phyloP scores from a whole-genome alignment of 352 stramenopile genomes.

The Phytophthora litchii region DNA sequence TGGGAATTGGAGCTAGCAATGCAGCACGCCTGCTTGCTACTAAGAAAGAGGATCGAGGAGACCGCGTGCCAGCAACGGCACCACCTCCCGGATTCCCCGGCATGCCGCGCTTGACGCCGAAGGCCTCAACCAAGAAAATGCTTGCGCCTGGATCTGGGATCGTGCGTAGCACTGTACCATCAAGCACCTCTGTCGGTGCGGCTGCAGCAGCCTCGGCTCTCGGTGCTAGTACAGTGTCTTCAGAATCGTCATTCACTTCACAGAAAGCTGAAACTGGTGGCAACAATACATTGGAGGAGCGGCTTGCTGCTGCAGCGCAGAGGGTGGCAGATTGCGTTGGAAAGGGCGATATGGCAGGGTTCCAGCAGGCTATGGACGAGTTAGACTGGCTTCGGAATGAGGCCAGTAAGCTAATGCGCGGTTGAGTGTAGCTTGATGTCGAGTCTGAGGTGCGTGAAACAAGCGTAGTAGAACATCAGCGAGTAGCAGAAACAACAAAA shows the following conservation, averaged over 20 bases:
- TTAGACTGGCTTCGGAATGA: slow-evolving; percentile 81
- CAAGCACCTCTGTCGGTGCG: slow-evolving; percentile 29
- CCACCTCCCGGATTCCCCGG: slow-evolving; percentile 56
- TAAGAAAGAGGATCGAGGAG: slow-evolving; percentile 54
- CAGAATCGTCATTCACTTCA: slow-evolving; percentile 28
- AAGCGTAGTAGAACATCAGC: slow-evolving; percentile 44
- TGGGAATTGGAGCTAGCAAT: slow-evolving; percentile 72
- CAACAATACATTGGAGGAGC: slow-evolving; percentile 60
- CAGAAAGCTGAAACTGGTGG: slow-evolving; percentile 30
- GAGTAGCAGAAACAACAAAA: slow-evolving; percentile 24
- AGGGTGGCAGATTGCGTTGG: slow-evolving; percentile 75
- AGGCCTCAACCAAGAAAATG: slow-evolving; percentile 57
- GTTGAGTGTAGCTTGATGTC: slow-evolving; percentile 42
- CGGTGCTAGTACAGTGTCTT: slow-evolving; percentile 38
- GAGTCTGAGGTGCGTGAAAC: slow-evolving; percentile 35
- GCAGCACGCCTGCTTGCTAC: slow-evolving; percentile 61
- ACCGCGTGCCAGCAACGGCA: slow-evolving; percentile 33
- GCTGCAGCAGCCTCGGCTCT: slow-evolving; percentile 21
- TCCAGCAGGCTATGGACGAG: slow-evolving; percentile 84
- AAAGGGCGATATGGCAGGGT: slow-evolving; percentile 82
- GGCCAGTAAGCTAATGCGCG: slow-evolving; percentile 75
- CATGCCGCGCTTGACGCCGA: slow-evolving; percentile 56
- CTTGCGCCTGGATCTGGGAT: slow-evolving; percentile 59
- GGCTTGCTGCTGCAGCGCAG: slow-evolving; percentile 67
- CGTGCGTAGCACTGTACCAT: slow-evolving; percentile 41